Conservation (phyloP, 202 grass and related monocot species). For the Dendrocalamus latiflorus region DNA sequence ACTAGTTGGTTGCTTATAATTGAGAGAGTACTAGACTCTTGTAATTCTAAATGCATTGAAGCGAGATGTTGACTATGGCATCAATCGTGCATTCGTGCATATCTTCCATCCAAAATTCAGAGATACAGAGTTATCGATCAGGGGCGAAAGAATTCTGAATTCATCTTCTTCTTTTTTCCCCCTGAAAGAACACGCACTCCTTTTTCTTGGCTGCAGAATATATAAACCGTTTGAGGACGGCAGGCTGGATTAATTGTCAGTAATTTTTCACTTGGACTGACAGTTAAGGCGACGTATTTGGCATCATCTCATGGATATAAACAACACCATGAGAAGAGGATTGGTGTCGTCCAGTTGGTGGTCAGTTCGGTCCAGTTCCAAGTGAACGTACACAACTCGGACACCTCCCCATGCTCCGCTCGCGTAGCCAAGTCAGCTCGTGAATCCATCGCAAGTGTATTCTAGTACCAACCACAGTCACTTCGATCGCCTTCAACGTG, state of each 20-base stretch:
- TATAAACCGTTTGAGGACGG: neutral
- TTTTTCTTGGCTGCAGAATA: neutral
- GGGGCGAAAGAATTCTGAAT: neutral
- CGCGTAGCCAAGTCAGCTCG: neutral
- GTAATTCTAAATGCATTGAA: neutral
- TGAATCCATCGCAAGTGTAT: neutral
- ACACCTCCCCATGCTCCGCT: neutral
- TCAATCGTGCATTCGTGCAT: neutral
- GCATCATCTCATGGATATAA: neutral
- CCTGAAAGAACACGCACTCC: neutral
- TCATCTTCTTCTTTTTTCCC: neutral
- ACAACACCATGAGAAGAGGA: neutral
- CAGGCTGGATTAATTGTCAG: neutral
- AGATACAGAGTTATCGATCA: neutral
- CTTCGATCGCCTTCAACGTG: neutral
- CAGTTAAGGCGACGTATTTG: neutral
- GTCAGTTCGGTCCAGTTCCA: neutral
- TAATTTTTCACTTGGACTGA: neutral
- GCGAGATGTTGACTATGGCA: neutral
- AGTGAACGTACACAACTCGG: neutral
- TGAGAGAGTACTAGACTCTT: neutral
- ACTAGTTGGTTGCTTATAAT: neutral
- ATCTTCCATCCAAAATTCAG: no score
- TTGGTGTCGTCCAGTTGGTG: neutral
- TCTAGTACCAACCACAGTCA: neutral